Percentiles rank a stretch among this genome's conserved stretches.
Evolutionary conservation across 768 basidiomycete species (phyloP).

Genomic region (Lactifluus pinguis): DNA sequence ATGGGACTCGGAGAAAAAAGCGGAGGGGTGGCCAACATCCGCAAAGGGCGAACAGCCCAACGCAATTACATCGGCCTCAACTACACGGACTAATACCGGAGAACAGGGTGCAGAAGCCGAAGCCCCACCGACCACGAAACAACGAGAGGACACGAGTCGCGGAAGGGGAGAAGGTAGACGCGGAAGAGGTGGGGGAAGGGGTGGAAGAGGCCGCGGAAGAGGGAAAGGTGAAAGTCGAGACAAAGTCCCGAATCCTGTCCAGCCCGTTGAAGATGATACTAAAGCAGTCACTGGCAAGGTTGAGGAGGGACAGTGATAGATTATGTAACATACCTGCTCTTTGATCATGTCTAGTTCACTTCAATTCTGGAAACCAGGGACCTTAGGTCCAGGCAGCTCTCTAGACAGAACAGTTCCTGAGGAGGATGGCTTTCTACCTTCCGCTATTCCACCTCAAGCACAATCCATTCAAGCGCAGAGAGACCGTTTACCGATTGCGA

Average conservation of each 20-base stretch:
- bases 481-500: conserved; percentile 80
- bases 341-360: conserved; percentile 36
- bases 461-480: conserved; percentile 68
- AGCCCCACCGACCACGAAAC: neutral
- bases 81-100: conserved; percentile 6
- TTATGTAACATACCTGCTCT: conserved; percentile 12
- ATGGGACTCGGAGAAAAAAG: conserved; percentile 72
- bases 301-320: neutral
- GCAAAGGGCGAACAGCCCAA: neutral
- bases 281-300: neutral
- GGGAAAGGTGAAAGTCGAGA: conserved; percentile 6
- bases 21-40: conserved; percentile 16
- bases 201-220: conserved; percentile 11
- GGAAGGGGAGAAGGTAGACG: conserved; percentile 3
- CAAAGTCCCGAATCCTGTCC: neutral
- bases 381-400: conserved; percentile 72
- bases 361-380: conserved; percentile 89
- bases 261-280: neutral
- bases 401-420: conserved; percentile 76
- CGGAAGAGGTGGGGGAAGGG: conserved; percentile 10
- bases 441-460: conserved; percentile 45
- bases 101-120: neutral
- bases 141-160: neutral
- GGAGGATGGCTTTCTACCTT: conserved; percentile 64
- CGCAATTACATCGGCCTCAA: neutral